Conservation (phyloP, 495 filamentous ascomycete species). For the Parmelia sp. region DNA sequence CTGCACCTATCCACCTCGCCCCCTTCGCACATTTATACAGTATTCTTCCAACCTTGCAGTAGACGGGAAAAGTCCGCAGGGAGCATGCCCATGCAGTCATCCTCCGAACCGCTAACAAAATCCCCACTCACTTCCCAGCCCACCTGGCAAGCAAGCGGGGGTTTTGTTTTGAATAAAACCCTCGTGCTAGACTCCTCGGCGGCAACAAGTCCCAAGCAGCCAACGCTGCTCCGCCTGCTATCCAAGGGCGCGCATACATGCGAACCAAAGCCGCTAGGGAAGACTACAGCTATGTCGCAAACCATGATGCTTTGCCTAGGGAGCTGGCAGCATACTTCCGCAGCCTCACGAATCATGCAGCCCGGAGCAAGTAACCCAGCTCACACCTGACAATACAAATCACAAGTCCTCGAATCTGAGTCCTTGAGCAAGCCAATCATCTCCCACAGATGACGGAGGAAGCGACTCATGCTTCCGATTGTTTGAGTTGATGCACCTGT, state of each 20-base stretch:
- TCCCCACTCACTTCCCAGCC: too few relatives aligned
- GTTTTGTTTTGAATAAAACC: too few relatives aligned
- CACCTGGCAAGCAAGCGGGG: neutral
- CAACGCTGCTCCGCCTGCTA: neutral
- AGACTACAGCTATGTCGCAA: neutral
- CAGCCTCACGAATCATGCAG: constrained; percentile 1
- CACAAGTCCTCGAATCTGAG: neutral
- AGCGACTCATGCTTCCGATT: neutral
- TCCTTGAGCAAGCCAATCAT: neutral
- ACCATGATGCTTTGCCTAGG: neutral
- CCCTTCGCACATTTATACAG: too few relatives aligned
- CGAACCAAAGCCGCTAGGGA: neutral
- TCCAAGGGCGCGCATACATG: neutral
- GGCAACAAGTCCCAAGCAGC: neutral
- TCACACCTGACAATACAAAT: neutral
- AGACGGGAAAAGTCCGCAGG: neutral
- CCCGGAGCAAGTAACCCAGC: neutral
- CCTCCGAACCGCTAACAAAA: neutral
- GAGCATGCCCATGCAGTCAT: neutral
- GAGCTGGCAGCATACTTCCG: neutral
- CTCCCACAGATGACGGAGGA: neutral
- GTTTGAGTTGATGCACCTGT: neutral
- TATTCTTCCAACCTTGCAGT: neutral
- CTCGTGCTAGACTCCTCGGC: neutral
- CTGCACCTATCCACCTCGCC: neutral